Evolutionary conservation across 768 basidiomycete species (phyloP).

Genomic region (Trametes cingulata): DNA sequence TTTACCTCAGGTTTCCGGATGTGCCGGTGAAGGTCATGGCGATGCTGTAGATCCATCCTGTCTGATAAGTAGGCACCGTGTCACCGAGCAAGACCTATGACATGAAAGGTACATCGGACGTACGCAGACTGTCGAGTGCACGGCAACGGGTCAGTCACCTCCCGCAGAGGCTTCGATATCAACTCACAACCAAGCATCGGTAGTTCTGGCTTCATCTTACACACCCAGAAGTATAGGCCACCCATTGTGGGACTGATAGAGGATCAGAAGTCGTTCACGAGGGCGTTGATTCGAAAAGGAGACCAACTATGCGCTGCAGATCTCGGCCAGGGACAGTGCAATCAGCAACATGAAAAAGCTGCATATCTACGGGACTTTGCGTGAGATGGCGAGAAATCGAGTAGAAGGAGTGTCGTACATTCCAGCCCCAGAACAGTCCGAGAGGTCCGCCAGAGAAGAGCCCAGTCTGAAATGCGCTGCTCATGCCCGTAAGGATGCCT

Average conservation of each 20-base stretch:
- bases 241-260: conserved; percentile 52
- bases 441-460: conserved; percentile 59
- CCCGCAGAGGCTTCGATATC: background rate
- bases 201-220: conserved; percentile 55
- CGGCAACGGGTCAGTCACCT: background rate
- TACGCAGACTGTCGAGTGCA: conserved; percentile 16
- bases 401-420: conserved; percentile 37
- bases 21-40: conserved; percentile 62
- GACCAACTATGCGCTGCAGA: conserved; percentile 54
- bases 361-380: conserved; percentile 41
- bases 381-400: background rate
- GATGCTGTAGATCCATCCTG: conserved; percentile 62
- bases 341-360: conserved; percentile 61
- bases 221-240: conserved; percentile 64
- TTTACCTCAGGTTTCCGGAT: conserved; percentile 54
- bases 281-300: too few species aligned
- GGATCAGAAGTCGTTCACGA: background rate
- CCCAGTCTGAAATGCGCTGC: conserved; percentile 59
- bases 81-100: conserved; percentile 14
- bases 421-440: conserved; percentile 65
- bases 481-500: conserved; percentile 62
- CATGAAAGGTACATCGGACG: background rate
- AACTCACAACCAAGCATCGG: conserved; percentile 54
- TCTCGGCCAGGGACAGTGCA: conserved; percentile 56
- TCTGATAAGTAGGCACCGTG: conserved; percentile 35